Evolutionary conservation across 352 stramenopile species (phyloP).

Genomic region (Globisporangium radiosum): DNA sequence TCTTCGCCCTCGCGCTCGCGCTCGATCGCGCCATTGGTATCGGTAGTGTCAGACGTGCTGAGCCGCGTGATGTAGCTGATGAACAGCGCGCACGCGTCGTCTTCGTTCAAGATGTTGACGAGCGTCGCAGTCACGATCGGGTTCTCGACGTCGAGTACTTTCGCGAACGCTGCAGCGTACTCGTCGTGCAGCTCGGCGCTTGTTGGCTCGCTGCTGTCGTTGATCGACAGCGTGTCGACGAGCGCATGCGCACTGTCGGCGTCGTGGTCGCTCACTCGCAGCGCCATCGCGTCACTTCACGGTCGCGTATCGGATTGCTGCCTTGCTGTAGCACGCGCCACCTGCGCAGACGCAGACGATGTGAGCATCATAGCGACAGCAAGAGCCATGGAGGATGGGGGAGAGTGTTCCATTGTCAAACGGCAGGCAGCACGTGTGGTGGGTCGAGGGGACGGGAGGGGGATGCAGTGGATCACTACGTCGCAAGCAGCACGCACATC

Average conservation of each 20-base stretch:
- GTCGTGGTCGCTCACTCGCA: slow-evolving; percentile 9
- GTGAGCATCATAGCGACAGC: too few species aligned
- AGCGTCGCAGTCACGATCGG: slow-evolving; percentile 44
- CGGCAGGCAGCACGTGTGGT: too few species aligned
- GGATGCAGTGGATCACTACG: too few species aligned
- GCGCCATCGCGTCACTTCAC: not conserved
- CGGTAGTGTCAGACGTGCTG: slow-evolving; percentile 2
- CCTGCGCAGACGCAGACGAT: too few species aligned
- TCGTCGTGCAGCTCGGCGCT: slow-evolving; percentile 10
- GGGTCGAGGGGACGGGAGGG: too few species aligned
- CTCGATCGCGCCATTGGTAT: slow-evolving; percentile 2
- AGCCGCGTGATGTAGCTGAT: slow-evolving; percentile 58
- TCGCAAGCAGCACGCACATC: too few species aligned
- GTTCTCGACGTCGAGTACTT: slow-evolving; percentile 46
- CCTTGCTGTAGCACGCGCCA: too few species aligned
- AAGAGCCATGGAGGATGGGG: too few species aligned
- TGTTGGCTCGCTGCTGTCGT: not conserved
- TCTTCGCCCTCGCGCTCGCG: slow-evolving; percentile 20
- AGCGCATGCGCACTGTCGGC: not conserved
- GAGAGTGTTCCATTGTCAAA: too few species aligned
- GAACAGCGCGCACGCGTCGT: slow-evolving; percentile 61
- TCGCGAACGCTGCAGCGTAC: slow-evolving; percentile 32
- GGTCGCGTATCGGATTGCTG: too few species aligned
- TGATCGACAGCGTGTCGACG: not conserved
- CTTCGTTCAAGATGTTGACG: slow-evolving; percentile 47